Evolutionary conservation across 495 filamentous ascomycete genomes (phyloP), one percentile per base, ranked within the genome.

Genomic region (Penicillium turbatum): DNA sequence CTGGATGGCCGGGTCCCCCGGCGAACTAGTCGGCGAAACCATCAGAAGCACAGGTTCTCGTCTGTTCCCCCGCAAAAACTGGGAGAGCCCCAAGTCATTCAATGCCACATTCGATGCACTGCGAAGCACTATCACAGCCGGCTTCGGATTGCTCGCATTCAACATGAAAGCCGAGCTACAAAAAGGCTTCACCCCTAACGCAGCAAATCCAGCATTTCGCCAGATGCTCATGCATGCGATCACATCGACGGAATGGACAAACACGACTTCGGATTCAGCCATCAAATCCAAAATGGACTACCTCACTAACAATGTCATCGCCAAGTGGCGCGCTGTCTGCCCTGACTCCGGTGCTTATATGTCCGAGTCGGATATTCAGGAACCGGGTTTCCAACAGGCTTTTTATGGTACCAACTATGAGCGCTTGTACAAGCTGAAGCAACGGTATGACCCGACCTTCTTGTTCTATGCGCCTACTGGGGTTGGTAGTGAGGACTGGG

Each of bases 401-500:
- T 89, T 85, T 67, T 89, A 78, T 40, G 85, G 82, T 0, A 48
- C 37, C n/a, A 70, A 81, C 36, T 86, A 86, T 57, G 59, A 53
- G 1, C 66, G 75, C 9, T 63, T 86, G 48, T 64, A 73, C 5
- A 42, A 61, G 40, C 54, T 85, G 30, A 84, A 85, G 75, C 63
- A 74, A 54, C 63, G 68, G 39, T 76, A 72, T 49, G 83, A 86
- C 62, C 83, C 83, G 3, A 67, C 60, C 24, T 70, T 68, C 1
- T 17, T 84, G 29, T 80, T 84, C 58, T 85, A 80, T 62, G 79
- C 79, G 26, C 68, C 69, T 11, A 80, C 74, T 2, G 78, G 70
- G 21, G 78, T 82, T 0, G 80, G 80, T 1, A 79, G 74, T 41
- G 80, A 84, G 60, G 57, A 70, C 8, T 83, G 78, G 81, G 58